Percentiles rank a stretch among this genome's conserved stretches.
Evolutionary conservation across 805 yeast species (phyloP).

Genomic region (Metschnikowia cubensis): DNA sequence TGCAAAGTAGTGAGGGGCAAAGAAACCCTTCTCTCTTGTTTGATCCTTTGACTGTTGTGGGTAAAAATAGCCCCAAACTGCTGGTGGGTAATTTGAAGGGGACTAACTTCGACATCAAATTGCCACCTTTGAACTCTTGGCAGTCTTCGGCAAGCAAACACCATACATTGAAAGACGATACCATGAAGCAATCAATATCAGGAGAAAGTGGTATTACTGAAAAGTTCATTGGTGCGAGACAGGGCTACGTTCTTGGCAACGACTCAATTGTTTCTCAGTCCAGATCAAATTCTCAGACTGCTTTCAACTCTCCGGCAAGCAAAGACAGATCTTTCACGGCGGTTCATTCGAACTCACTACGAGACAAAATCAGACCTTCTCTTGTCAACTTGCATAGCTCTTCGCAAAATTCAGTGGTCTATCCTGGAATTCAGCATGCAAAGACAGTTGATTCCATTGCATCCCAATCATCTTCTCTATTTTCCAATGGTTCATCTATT

Average conservation of each 20-base stretch:
- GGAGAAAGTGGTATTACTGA: neutral
- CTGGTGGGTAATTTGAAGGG: neutral
- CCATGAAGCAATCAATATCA: neutral
- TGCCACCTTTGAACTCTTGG: constrained; percentile 1
- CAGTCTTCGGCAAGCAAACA: neutral
- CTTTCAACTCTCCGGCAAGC: neutral
- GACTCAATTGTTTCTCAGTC: neutral
- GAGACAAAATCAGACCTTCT: constrained; percentile 34
- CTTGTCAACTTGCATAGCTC: constrained; percentile 28
- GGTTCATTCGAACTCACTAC: constrained; percentile 13
- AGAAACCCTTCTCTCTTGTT: constrained; percentile 4
- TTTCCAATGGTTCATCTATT: constrained; percentile 35
- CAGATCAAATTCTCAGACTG: neutral
- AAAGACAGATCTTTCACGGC: neutral
- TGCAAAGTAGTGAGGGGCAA: neutral
- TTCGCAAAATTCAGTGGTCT: constrained; percentile 1
- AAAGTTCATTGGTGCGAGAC: neutral
- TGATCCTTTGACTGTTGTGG: constrained; percentile 3
- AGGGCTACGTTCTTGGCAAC: neutral
- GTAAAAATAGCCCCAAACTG: neutral
- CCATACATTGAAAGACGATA: neutral
- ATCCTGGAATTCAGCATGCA: neutral
- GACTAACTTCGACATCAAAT: neutral
- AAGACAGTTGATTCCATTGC: constrained; percentile 22
- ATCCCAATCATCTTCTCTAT: constrained; percentile 30